Evolutionary conservation across 768 basidiomycete species (phyloP), one percentile per base, ranked within the genome.

Genomic region (Gautieria morchelliformis): DNA sequence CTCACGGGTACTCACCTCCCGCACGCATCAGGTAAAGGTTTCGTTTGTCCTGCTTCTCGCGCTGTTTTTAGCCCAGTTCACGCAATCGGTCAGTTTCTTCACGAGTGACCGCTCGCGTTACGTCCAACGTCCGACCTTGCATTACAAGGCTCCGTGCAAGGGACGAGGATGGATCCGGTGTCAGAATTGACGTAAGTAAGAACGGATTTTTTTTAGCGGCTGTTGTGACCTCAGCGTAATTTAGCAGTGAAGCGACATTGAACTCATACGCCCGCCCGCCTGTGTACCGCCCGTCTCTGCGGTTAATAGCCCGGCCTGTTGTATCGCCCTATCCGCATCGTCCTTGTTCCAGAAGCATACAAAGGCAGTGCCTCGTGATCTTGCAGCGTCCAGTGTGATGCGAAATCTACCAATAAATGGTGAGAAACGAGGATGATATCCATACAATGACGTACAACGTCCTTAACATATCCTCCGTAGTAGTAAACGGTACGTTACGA

Each of bases 1-100:
- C 17, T 44, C 14, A 60, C 51, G 52, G 37, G 7, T 30, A 72
- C 83, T 63, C 65, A 90, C 94, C 90, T 75, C 96, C 96, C 80
- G 98, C 96, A 12, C 91, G 82, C 63, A 99, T 78, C 59, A 99
- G 82, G 68, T 99, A 97, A 67, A 96, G 83, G 67, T 97, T 96
- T 22, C 95, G 81, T 68, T 95, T 94, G 70, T 99, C 96, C 0
- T 85, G 85, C 69, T 94, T 94, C 69, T 92, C 84, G 49, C 92
- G 78, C 59, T 79, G 77, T 65, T 82, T 84, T 67, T 94, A 93
- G 4, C 88, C 86, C 17, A 86, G 89, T 60, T 96, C 93, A 66
- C 88, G 90, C 47, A 97, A 78, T 68, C 87, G 88, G 5, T 81
- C 79, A 6, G 96, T 96, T 62, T 88, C 80, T 60, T 94, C 93